These are phyloP conservation scores for Trichoderma simmonsii DNA, from an alignment of 2,329 filamentous ascomycete genomes.

Conservation along the genomic window DNA sequence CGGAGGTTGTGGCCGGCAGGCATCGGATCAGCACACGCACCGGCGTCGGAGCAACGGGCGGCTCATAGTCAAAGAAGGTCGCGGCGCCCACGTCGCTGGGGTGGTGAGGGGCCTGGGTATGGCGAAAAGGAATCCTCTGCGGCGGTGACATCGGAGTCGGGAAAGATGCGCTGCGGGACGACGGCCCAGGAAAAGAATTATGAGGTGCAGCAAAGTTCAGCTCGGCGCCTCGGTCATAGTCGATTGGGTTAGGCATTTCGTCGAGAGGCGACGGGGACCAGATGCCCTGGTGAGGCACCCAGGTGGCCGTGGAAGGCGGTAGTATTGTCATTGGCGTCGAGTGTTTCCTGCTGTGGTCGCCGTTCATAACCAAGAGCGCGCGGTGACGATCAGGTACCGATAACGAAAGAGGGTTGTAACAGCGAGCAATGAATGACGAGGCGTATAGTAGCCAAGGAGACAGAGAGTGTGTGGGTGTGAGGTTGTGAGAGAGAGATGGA, in stretches of 20 bases:
- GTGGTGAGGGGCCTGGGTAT: conserved; percentile 31
- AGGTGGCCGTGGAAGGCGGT: neutral
- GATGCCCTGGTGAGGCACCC: neutral
- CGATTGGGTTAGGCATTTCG: neutral
- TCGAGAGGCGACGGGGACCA: neutral
- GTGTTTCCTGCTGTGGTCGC: conserved; percentile 22
- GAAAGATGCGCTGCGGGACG: neutral
- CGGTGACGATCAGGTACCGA: neutral
- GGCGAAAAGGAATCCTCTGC: conserved; percentile 19
- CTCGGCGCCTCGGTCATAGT: neutral
- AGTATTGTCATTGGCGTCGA: conserved; percentile 18
- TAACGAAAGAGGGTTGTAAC: neutral
- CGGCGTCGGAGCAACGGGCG: conserved; percentile 32
- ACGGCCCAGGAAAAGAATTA: neutral
- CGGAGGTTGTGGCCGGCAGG: conserved; percentile 52
- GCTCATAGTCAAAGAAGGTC: conserved; percentile 32
- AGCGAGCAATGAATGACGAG: neutral
- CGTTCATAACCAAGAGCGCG: conserved; percentile 17
- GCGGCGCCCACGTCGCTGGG: neutral
- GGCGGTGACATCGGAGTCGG: conserved; percentile 20
- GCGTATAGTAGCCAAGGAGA: neutral
- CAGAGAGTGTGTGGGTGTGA: neutral
- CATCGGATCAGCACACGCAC: conserved; percentile 51
- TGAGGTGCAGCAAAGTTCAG: neutral
- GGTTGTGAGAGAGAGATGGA: neutral